Conservation (phyloP, 2,329 filamentous ascomycete genomes). For the Clonostachys solani region DNA sequence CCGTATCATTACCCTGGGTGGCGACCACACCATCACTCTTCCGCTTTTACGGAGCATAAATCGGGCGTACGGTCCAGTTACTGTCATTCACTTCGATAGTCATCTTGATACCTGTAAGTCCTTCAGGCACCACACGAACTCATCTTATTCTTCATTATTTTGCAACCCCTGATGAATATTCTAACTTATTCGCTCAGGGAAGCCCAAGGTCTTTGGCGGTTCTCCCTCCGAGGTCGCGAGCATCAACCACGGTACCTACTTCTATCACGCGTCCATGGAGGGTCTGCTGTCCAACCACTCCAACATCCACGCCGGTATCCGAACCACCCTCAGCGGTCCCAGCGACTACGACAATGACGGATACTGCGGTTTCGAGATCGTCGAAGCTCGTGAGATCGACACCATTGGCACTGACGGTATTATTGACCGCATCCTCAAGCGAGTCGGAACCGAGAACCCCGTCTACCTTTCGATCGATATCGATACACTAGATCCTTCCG, state of each 20-base stretch:
- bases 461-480: slow-evolving; percentile 82
- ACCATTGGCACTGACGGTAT: slow-evolving; percentile 71
- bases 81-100: slow-evolving; percentile 60
- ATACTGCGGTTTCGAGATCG: slow-evolving; percentile 79
- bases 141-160: slow-evolving; percentile 6
- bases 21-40: slow-evolving; percentile 59
- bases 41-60: slow-evolving; percentile 57
- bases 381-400: slow-evolving; percentile 84
- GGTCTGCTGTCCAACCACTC: slow-evolving; percentile 76
- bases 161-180: too few relatives aligned
- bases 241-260: slow-evolving; percentile 88
- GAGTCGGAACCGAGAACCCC: slow-evolving; percentile 70
- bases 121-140: neutral
- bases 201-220: slow-evolving; percentile 82
- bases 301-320: slow-evolving; percentile 84
- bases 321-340: slow-evolving; percentile 74
- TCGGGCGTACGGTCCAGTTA: slow-evolving; percentile 54
- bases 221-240: slow-evolving; percentile 70
- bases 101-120: slow-evolving; percentile 62
- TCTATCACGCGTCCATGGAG: slow-evolving; percentile 77
- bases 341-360: slow-evolving; percentile 83
- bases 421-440: slow-evolving; percentile 63
- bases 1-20: slow-evolving; percentile 72
- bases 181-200: slow-evolving; percentile 41
- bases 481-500: slow-evolving; percentile 73